These are phyloP conservation scores for Metrosideros polymorpha DNA, from an alignment of 441 rosid genomes.

Conservation along the genomic window DNA sequence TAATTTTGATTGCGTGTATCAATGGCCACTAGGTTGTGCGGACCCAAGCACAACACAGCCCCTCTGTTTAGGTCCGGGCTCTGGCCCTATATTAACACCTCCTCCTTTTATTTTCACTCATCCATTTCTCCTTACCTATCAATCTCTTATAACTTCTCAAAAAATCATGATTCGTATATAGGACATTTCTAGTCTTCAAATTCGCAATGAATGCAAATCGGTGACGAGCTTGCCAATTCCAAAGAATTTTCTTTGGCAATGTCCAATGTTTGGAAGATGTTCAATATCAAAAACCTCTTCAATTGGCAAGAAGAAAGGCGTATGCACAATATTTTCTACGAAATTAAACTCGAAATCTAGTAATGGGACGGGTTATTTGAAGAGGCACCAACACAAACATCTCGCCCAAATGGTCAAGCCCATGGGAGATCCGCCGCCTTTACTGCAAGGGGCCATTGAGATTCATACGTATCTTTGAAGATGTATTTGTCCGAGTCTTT, in stretches of 20 bases:
- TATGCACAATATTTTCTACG: neutral
- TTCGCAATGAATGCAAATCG: neutral
- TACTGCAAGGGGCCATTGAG: no score
- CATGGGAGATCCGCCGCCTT: no score
- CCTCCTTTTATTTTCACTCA: neutral
- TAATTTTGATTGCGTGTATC: no score
- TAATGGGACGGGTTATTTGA: neutral
- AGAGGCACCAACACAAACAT: neutral
- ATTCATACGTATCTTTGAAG: no score
- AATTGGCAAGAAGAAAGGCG: neutral
- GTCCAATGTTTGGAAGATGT: neutral
- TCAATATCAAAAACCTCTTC: neutral
- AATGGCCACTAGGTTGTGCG: no score
- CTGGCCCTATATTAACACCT: neutral
- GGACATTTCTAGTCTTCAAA: neutral
- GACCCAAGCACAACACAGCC: no score
- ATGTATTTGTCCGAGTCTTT: no score
- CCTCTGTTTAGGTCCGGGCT: no score
- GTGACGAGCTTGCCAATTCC: neutral
- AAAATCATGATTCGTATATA: neutral
- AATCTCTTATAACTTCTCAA: neutral
- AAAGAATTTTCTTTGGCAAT: neutral
- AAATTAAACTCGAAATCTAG: neutral
- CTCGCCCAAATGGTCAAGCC: no score
- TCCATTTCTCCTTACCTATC: neutral